Evolutionary conservation across 1,139 yeast species (phyloP).

Genomic region (Saccharomycopsis crataegensis): DNA sequence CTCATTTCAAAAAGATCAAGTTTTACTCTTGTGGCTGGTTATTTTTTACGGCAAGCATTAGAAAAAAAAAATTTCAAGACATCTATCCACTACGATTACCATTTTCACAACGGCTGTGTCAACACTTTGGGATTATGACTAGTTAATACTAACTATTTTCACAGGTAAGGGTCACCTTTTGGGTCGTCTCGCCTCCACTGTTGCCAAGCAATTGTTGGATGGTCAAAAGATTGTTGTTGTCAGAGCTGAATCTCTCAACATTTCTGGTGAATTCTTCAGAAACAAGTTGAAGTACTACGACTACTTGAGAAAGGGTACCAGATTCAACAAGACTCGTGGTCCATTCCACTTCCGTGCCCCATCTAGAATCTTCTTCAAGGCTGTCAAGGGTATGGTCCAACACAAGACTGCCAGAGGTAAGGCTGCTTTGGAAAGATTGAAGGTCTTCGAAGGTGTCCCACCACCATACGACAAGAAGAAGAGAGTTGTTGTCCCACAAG

Average conservation of each 20-base stretch:
- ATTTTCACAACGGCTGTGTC: background rate
- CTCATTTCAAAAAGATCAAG: too few species aligned
- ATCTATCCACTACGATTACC: too few species aligned
- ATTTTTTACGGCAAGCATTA: background rate
- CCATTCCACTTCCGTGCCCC: conserved; percentile 99
- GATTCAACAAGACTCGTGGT: conserved; percentile 98
- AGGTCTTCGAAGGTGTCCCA: conserved; percentile 99
- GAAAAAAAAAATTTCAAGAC: background rate
- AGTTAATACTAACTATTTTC: background rate
- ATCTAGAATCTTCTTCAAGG: conserved; percentile 99
- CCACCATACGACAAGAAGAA: conserved; percentile 99
- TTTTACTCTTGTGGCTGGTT: too few species aligned
- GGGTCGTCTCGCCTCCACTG: conserved; percentile 99
- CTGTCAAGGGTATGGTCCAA: conserved; percentile 98
- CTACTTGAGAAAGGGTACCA: conserved; percentile 98
- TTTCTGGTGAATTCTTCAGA: conserved; percentile 99
- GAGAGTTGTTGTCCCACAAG: conserved; percentile 99
- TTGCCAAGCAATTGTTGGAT: conserved; percentile 96
- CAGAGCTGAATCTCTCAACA: conserved; percentile 97
- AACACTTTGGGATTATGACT: background rate
- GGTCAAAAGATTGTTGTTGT: conserved; percentile 98
- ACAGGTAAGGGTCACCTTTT: conserved; percentile 95
- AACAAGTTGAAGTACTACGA: conserved; percentile 99
- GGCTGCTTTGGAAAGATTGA: conserved; percentile 98
- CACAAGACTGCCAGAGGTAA: conserved; percentile 99